Conservation (phyloP, 2,329 filamentous ascomycete genomes). For the Colletotrichum chlorophyti region DNA sequence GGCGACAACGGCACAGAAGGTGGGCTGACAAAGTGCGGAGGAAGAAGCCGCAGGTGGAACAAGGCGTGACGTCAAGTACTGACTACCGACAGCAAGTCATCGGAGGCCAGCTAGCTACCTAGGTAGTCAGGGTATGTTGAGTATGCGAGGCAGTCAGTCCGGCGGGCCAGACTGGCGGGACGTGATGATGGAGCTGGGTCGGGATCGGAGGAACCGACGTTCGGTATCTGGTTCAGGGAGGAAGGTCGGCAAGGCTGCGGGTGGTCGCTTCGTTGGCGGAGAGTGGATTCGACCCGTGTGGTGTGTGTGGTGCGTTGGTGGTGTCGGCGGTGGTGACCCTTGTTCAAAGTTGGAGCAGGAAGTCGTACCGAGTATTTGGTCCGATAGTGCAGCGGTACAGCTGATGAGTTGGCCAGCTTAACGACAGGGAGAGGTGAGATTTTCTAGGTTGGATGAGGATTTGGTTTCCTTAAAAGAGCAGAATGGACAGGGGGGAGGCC, state of each 20-base stretch:
- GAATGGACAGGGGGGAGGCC: neutral
- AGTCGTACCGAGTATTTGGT: neutral
- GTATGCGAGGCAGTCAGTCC: slow-evolving; percentile 5
- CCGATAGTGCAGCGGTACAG: neutral
- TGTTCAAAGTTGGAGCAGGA: neutral
- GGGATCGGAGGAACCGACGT: neutral
- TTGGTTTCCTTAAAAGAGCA: slow-evolving; percentile 9
- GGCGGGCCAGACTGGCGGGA: slow-evolving; percentile 9
- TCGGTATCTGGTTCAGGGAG: neutral
- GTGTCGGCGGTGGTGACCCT: no score
- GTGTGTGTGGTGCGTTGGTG: neutral
- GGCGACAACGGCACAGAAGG: neutral
- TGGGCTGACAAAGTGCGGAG: neutral
- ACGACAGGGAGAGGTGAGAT: neutral
- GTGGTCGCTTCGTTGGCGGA: neutral
- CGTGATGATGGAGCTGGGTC: slow-evolving; percentile 3
- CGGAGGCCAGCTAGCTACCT: neutral
- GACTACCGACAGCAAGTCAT: slow-evolving; percentile 7
- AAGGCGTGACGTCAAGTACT: neutral
- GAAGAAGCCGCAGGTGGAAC: neutral
- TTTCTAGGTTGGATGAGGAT: neutral
- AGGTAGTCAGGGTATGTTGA: neutral
- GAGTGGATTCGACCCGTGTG: slow-evolving; percentile 15
- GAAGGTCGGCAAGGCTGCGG: neutral
- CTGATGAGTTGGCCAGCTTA: no score